phyloP scores from a whole-genome alignment of 495 filamentous ascomycete genomes.

The Penicillium odoratum region DNA sequence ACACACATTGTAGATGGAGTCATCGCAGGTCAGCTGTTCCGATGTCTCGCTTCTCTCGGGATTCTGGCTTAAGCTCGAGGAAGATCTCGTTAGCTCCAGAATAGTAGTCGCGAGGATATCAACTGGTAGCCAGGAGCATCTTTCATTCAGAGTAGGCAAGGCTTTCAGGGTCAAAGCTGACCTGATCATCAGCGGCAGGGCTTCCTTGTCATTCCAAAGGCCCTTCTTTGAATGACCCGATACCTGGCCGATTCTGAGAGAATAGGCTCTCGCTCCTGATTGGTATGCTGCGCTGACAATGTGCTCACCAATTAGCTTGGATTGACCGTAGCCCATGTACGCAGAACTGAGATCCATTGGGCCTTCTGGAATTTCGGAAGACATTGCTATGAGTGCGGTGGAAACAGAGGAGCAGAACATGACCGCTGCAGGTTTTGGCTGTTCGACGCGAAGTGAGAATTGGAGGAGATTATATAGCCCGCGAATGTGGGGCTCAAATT shows the following conservation, averaged over 20 bases:
- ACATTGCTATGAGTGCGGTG: constrained; percentile 38
- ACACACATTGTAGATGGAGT: constrained; percentile 54
- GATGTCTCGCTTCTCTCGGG: background rate
- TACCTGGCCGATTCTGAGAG: constrained; percentile 62
- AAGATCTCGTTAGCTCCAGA: constrained; percentile 44
- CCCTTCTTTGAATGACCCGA: constrained; percentile 53
- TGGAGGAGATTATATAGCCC: constrained; percentile 55
- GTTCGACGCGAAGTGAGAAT: constrained; percentile 48
- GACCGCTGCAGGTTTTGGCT: constrained; percentile 43
- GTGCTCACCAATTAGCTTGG: constrained; percentile 57
- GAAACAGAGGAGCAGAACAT: constrained; percentile 55
- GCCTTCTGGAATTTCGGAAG: constrained; percentile 40
- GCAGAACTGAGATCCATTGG: constrained; percentile 41
- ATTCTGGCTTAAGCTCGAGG: constrained; percentile 10
- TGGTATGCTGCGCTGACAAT: constrained; percentile 43
- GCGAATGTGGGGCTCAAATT: constrained; percentile 47
- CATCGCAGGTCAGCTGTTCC: constrained; percentile 13
- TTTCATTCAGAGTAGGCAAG: constrained; percentile 47
- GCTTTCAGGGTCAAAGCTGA: constrained; percentile 49
- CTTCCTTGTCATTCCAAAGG: constrained; percentile 61
- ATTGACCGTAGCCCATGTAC: constrained; percentile 57
- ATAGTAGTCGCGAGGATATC: constrained; percentile 51
- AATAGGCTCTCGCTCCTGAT: constrained; percentile 39
- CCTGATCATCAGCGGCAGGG: constrained; percentile 55
- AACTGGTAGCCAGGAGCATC: constrained; percentile 57